Conservation (phyloP, 2,329 filamentous ascomycete species). For the Fusarium sp. region DNA sequence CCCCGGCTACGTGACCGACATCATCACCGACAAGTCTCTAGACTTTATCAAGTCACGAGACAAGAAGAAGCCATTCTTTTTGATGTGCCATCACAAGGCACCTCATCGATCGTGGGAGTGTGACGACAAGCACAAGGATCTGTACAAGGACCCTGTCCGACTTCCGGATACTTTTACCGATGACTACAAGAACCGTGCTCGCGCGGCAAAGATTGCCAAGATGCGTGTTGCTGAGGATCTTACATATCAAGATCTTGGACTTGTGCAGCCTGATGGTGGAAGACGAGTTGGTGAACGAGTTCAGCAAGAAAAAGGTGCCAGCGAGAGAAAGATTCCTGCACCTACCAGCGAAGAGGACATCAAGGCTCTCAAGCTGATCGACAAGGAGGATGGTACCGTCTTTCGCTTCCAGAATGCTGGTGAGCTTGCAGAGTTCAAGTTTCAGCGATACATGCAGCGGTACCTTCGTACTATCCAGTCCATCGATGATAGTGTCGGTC, state of each 20-base stretch:
- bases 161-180: slow-evolving; percentile 61
- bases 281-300: slow-evolving; percentile 49
- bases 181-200: slow-evolving; percentile 62
- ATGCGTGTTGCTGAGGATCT: slow-evolving; percentile 61
- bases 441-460: slow-evolving; percentile 63
- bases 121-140: slow-evolving; percentile 55
- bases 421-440: slow-evolving; percentile 62
- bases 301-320: slow-evolving; percentile 39
- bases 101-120: slow-evolving; percentile 62
- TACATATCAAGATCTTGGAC: slow-evolving; percentile 59
- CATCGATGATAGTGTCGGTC: slow-evolving; percentile 61
- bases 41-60: slow-evolving; percentile 50
- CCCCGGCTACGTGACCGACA: slow-evolving; percentile 59
- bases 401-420: slow-evolving; percentile 54
- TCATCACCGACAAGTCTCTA: slow-evolving; percentile 60
- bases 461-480: slow-evolving; percentile 61
- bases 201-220: slow-evolving; percentile 58
- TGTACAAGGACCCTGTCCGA: slow-evolving; percentile 57
- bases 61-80: slow-evolving; percentile 56
- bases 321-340: slow-evolving; percentile 42
- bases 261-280: slow-evolving; percentile 60
- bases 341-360: slow-evolving; percentile 19
- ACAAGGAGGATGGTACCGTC: slow-evolving; percentile 55
- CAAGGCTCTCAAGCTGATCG: slow-evolving; percentile 48
- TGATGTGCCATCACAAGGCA: slow-evolving; percentile 66